Conservation (phyloP, 139 green algal species). For the Tetratostichococcus sp. region DNA sequence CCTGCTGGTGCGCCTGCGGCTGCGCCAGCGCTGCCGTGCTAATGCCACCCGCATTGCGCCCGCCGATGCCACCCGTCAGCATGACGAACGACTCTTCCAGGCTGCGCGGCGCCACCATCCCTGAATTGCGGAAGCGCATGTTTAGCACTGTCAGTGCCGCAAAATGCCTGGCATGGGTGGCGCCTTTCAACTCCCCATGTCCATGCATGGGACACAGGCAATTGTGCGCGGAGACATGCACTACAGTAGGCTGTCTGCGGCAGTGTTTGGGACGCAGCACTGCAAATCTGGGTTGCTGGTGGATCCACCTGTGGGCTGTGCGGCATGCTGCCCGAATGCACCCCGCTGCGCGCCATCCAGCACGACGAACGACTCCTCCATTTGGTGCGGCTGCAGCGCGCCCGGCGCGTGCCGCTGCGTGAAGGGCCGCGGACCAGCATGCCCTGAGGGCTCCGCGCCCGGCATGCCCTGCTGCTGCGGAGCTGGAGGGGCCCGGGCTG, state of each 20-base stretch:
- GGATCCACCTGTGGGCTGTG: no score
- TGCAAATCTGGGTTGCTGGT: no score
- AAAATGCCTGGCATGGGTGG: no score
- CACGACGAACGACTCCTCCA: conserved; percentile 70
- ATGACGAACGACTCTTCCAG: conserved; percentile 78
- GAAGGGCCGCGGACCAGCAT: no score
- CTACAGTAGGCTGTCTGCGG: no score
- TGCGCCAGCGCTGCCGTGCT: conserved; percentile 5
- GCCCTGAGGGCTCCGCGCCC: conserved; percentile 2
- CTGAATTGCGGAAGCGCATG: no score
- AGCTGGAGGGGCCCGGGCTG: not conserved
- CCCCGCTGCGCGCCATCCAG: not conserved
- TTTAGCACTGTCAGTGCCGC: no score
- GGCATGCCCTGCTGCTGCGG: conserved; percentile 7
- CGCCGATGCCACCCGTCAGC: conserved; percentile 4
- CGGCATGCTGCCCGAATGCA: conserved; percentile 18
- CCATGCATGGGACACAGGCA: no score
- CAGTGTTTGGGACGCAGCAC: no score
- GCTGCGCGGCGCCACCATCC: conserved; percentile 1
- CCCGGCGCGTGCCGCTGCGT: not conserved
- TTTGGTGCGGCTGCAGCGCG: not conserved
- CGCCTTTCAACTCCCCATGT: no score
- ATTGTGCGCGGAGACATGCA: no score
- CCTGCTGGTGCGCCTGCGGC: conserved; percentile 18
- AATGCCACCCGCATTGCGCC: not conserved